Percentiles rank a stretch among this genome's conserved stretches.
phyloP scores from a whole-genome alignment of 2,329 filamentous ascomycete species.

The Neofusicoccum ribis region DNA sequence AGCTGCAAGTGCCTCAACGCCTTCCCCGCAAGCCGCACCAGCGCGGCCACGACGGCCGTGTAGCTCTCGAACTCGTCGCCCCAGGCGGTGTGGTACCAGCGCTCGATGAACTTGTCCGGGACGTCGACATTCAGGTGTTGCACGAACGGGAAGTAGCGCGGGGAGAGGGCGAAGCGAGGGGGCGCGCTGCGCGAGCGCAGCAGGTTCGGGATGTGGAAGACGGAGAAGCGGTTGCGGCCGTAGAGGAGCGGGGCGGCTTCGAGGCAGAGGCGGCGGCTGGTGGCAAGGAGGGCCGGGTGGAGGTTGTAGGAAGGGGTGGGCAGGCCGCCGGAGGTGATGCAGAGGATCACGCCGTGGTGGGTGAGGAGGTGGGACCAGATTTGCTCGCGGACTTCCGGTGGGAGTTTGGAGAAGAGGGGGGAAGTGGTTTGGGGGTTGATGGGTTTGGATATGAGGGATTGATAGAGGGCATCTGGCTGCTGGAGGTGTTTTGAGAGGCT shows the following conservation, averaged over 20 bases:
- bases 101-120: conserved; percentile 17
- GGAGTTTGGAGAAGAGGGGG: conserved; percentile 18
- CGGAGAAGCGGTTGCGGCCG: conserved; percentile 17
- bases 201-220: conserved; percentile 19
- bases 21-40: neutral
- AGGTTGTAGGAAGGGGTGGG: conserved; percentile 11
- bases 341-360: conserved; percentile 6
- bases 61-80: conserved; percentile 15
- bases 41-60: neutral
- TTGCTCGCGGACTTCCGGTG: conserved; percentile 15
- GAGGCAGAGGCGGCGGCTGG: neutral
- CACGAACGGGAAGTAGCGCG: conserved; percentile 15
- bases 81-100: conserved; percentile 8
- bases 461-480: neutral
- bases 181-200: conserved; percentile 9
- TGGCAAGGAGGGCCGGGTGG: neutral
- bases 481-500: neutral
- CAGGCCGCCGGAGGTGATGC: conserved; percentile 13
- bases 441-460: neutral
- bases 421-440: conserved; percentile 5
- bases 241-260: conserved; percentile 7
- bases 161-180: conserved; percentile 11
- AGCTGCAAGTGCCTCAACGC: conserved; percentile 11
- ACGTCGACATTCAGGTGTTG: conserved; percentile 17
- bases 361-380: conserved; percentile 15